A percentile compares a stretch with the other conserved stretches of the same genome.
phyloP scores from a whole-genome alignment of 352 stramenopile genomes.

The Phytophthora tentaculata region DNA sequence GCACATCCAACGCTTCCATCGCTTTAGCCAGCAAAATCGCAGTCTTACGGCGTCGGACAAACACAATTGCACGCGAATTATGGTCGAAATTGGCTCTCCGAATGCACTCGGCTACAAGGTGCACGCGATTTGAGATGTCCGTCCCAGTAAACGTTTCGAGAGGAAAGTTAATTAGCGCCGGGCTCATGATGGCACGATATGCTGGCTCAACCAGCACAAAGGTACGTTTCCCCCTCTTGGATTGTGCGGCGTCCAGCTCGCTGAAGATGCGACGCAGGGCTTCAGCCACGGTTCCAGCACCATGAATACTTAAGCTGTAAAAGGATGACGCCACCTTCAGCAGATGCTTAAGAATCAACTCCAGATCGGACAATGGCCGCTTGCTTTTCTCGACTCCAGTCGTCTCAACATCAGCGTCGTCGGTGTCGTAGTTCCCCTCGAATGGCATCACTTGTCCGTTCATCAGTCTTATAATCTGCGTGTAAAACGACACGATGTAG shows the following conservation, averaged over 20 bases:
- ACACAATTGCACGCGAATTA: slow-evolving; percentile 78
- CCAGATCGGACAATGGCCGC: slow-evolving; percentile 33
- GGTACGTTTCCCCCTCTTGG: slow-evolving; percentile 30
- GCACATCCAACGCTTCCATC: slow-evolving; percentile 61
- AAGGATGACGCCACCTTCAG: slow-evolving; percentile 57
- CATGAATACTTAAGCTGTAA: slow-evolving; percentile 58
- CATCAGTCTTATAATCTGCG: slow-evolving; percentile 30
- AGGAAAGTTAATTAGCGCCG: slow-evolving; percentile 37
- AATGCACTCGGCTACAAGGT: slow-evolving; percentile 57
- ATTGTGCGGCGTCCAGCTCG: slow-evolving; percentile 27
- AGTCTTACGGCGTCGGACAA: slow-evolving; percentile 73
- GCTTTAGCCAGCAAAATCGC: slow-evolving; percentile 69
- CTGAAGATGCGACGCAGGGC: slow-evolving; percentile 45
- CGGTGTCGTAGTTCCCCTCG: slow-evolving; percentile 54
- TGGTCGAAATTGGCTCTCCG: slow-evolving; percentile 49
- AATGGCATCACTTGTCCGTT: slow-evolving; percentile 47
- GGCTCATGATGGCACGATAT: slow-evolving; percentile 45
- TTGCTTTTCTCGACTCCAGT: slow-evolving; percentile 32
- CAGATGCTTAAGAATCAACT: slow-evolving; percentile 54
- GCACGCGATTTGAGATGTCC: slow-evolving; percentile 65
- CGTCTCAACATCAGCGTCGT: slow-evolving; percentile 32
- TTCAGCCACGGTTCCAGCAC: slow-evolving; percentile 43
- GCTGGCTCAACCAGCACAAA: slow-evolving; percentile 38
- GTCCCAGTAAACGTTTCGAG: slow-evolving; percentile 30
- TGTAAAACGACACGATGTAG: slow-evolving; percentile 56